Base-by-base conservation (phyloP, 2,329 filamentous ascomycete species). In the Diaporthe sp. region DNA sequence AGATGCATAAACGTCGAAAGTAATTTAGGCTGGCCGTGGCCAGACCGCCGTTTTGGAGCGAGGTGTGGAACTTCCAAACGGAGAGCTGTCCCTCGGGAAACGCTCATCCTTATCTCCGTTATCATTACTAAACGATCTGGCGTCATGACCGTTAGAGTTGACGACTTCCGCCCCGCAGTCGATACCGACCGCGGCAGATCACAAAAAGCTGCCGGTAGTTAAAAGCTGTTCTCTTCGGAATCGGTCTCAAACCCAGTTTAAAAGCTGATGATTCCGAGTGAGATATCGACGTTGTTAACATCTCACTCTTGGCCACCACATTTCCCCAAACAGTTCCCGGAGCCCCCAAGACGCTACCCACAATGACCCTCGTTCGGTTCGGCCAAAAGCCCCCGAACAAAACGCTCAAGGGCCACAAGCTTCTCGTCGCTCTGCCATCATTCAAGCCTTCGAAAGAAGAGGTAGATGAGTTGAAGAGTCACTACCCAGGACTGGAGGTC, bases 401-500 rank as follows among this genome's bases (percentile, higher is more conserved):
- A 69, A 84, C 84, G 47, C 82, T 88, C 59, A 81, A 81, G 61
- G 86, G 86, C 56, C 87, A 89, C 79, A 86, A 86, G 76, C 84
- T 89, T 35, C 76, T 89, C 32, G 78, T 88, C 68, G 44, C 39
- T 4, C 75, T 88, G 9, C 76, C 81, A 4, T 82, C 83, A 0
- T 79, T 77, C 65, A 76, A 79, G 2, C 80, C 82, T 0, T 79
- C 85, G 0, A 47, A 78, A 0, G 80, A 76, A 2, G 84, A 83
- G 70, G 63, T 85, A 22, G 82, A 84, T 6, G 76, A 78, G 13
- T 79, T 89, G 7, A 79, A 81, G 47, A 74, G 78, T 9, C 76
- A 81, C 51, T 89, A 85, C 71, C 86, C 87, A 0, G 86, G 83
- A 9, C 80, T 90, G n/a, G 73, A 84, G 32, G 79, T 89, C 17